Base-by-base conservation (phyloP, 768 basidiomycete genomes). In the Leccinellum albellum region DNA sequence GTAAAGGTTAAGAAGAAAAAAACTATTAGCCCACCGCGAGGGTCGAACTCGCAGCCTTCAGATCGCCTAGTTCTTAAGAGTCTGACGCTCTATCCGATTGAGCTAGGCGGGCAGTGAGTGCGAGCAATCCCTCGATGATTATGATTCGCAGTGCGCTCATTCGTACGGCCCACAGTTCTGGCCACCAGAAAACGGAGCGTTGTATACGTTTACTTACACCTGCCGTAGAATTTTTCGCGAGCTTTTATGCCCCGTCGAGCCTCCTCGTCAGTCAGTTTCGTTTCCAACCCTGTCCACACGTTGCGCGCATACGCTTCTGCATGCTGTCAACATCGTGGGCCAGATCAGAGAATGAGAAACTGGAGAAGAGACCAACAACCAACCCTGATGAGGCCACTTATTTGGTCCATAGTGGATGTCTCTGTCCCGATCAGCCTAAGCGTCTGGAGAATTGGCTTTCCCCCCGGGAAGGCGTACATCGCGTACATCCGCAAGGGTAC, bases 81-180 rank as follows among this genome's bases (percentile, higher is more conserved):
- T 81, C 80, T 82, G 80, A 81, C 80, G 80, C 80, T 82, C 80
- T 81, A 82, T 81, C 80, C 80, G 79, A 81, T 81, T 81, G 81
- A 82, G 80, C 81, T 82, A 82, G 80, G 79, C 80, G 78, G 81
- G 80, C 17, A 37, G 37, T 40, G n/a, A 40, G 17, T 20, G 40
- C 40, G 40, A n/a, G 14, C 4, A 20, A 42, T 42, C 12, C 20
- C 40, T 0, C 40, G 6, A 12, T 42, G 40, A 3, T 12, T 20
- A 20, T 42, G 9, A 4, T n/a, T 40, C 6, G 37, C 15, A 35
- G 17, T 35, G 35, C 7, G 17, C 35, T 17, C 15, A 15, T 35
- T 35, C 35, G n/a, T n/a, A n/a, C n/a, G n/a, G n/a, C n/a, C 17
- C 15, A 33, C 28, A 6, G 28, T 6, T 6, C 6, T 37, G 8